Evolutionary conservation across 352 stramenopile genomes (phyloP).

Genomic region (Phytophthora vignae): DNA sequence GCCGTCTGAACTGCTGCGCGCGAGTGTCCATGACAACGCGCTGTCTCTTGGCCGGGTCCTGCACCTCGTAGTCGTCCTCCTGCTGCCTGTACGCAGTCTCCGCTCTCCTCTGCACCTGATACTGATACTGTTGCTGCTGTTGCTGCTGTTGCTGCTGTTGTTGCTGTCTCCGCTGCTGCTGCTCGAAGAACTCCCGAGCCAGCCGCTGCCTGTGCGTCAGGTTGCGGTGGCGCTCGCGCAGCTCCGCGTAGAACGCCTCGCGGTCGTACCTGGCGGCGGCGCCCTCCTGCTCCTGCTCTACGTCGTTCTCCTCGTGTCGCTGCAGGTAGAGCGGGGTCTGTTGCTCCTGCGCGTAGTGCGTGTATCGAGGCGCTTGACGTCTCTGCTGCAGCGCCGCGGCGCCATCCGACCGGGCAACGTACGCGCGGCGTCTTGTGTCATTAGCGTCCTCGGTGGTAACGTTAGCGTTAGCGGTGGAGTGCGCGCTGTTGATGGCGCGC

Average conservation of each 20-base stretch:
- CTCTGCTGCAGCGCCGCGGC: background rate
- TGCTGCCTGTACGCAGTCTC: background rate
- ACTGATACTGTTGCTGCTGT: too few relatives aligned
- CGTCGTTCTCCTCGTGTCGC: background rate
- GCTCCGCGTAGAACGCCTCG: constrained; percentile 26
- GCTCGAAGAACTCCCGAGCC: constrained; percentile 20
- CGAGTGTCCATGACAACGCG: background rate
- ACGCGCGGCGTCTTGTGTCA: background rate
- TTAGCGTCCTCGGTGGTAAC: background rate
- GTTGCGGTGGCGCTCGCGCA: constrained; percentile 33
- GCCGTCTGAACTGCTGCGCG: background rate
- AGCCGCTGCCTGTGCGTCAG: constrained; percentile 25
- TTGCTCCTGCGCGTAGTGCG: too few relatives aligned
- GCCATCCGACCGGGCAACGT: background rate
- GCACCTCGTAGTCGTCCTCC: background rate
- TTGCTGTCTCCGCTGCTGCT: background rate
- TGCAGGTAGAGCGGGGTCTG: background rate
- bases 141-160: background rate
- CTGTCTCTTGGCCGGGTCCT: constrained; percentile 8
- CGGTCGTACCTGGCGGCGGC: constrained; percentile 6
- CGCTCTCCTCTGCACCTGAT: too few relatives aligned
- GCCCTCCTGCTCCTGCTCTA: background rate
- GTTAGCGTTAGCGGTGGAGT: background rate
- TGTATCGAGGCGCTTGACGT: constrained; percentile 15
- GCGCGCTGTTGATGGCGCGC: background rate